Conservation (phyloP, 164 flowering plant genomes). For the Sextonia rubra region DNA sequence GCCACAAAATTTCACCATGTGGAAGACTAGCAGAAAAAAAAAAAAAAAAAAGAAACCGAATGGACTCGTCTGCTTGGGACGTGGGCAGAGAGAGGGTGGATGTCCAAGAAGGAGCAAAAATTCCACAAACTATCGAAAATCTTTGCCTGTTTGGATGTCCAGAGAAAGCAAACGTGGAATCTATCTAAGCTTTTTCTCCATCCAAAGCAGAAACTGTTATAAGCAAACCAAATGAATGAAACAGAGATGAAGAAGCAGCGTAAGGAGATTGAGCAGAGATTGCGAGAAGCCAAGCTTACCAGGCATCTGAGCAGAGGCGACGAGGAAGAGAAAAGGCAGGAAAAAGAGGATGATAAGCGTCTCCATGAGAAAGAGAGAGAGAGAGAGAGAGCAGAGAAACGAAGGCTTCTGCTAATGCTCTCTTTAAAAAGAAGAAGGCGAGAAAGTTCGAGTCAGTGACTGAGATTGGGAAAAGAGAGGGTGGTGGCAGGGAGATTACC, state of each 20-base stretch:
- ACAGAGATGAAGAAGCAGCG: neutral
- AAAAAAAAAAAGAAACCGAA: too few species aligned
- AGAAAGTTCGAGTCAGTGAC: neutral
- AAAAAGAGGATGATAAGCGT: conserved; percentile 19
- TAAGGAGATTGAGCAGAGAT: neutral
- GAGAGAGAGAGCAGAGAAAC: neutral
- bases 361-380: conserved; percentile 17
- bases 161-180: too few species aligned
- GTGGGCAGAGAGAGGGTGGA: too few species aligned
- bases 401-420: too few species aligned
- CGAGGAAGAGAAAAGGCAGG: conserved; percentile 20
- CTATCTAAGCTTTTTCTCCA: too few species aligned
- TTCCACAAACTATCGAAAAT: too few species aligned
- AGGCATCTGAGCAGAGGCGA: conserved; percentile 49
- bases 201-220: too few species aligned
- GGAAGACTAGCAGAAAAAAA: too few species aligned
- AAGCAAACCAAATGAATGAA: neutral
- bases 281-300: conserved; percentile 23
- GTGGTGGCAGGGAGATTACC: neutral
- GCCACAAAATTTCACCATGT: too few species aligned
- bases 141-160: too few species aligned
- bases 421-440: neutral
- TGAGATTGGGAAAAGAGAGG: neutral
- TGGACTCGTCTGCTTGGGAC: too few species aligned
- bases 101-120: too few species aligned